Evolutionary conservation across 805 yeast species (phyloP), one percentile per base, ranked within the genome.

Genomic region (Wickerhamiella nectarea): DNA sequence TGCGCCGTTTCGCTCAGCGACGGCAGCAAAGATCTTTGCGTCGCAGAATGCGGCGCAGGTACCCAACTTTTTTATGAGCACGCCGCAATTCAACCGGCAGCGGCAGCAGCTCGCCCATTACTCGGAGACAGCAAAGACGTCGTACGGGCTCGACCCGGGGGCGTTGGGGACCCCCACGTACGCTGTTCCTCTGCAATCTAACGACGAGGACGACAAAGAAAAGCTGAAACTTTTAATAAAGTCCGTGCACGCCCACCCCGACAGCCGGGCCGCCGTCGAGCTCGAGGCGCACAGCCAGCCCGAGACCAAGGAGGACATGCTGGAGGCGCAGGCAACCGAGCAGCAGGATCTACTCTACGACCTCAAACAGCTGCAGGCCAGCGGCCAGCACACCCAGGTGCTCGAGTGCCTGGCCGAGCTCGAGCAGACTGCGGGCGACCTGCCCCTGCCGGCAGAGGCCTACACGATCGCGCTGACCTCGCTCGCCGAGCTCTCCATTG

Each of bases 61-160:
- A 49, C 61, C 67, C 44, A 52, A 62, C 22, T 65, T 65, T 50
- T 65, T 66, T 45, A 60, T 60, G 28, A 57, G 69, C 17, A 64
- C 68, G 6, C 62, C 58, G 22, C 66, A 63, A 44, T 57, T 62
- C 38, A 57, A 55, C 22, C 54, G 66, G 22, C 67, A 63, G 46
- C 65, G 65, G 52, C 52, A 58, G 12, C 67, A 61, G 48, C 50
- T 60, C 6, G 59, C 55, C 34, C 36, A 34, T 35, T 50, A 48
- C 18, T 21, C 36, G 4, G 53, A 48, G 17, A 55, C 51, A n/a
- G 40, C 46, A 7, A 28, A 41, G 18, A 51, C 54, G 2, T n/a
- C n/a, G n/a, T 47, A 50, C 8, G 49, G 52, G 9, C 36, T 44
- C 12, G 47, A 44, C 34, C 14, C 46, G 6, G 42, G 43, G 9